Percentiles rank a stretch among this genome's conserved stretches.
These are phyloP conservation scores for Apostasia ramifera DNA, from an alignment of 106 monocot species.

Conservation along the genomic window DNA sequence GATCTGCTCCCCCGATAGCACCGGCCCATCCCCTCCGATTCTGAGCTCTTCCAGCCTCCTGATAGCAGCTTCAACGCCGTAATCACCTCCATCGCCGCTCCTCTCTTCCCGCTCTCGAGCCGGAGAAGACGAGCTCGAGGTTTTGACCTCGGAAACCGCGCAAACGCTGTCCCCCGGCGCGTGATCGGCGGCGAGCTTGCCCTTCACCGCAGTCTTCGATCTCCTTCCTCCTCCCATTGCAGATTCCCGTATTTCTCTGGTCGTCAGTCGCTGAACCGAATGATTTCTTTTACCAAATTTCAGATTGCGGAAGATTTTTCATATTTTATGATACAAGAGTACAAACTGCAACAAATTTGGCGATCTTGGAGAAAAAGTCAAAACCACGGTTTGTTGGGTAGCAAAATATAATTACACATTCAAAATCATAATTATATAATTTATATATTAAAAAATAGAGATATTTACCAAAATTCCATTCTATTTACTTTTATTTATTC, in stretches of 20 bases:
- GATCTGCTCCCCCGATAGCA: slow-evolving; percentile 10
- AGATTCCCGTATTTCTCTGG: not conserved
- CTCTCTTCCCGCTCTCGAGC: not conserved
- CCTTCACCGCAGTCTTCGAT: not conserved
- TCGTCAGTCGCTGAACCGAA: too few relatives aligned
- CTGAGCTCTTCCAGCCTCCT: slow-evolving; percentile 9
- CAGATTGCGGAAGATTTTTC: too few relatives aligned
- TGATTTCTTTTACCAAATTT: too few relatives aligned
- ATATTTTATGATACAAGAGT: too few relatives aligned
- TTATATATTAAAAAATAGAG: too few relatives aligned
- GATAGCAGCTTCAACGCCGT: slow-evolving; percentile 2
- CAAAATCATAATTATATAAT: too few relatives aligned
- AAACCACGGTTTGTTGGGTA: too few relatives aligned
- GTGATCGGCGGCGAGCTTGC: not conserved
- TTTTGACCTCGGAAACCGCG: not conserved
- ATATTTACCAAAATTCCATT: too few relatives aligned
- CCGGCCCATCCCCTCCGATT: not conserved
- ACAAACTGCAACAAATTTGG: too few relatives aligned
- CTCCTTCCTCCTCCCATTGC: not conserved
- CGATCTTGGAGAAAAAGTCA: too few relatives aligned
- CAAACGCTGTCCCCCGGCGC: not conserved
- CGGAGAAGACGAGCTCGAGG: not conserved
- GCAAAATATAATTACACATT: too few relatives aligned
- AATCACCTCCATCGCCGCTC: not conserved
- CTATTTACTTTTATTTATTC: too few relatives aligned